Percentiles rank a stretch among this genome's conserved stretches.
phyloP scores from a whole-genome alignment of 1,284 basidiomycete species.

The Sparassis latifolia region DNA sequence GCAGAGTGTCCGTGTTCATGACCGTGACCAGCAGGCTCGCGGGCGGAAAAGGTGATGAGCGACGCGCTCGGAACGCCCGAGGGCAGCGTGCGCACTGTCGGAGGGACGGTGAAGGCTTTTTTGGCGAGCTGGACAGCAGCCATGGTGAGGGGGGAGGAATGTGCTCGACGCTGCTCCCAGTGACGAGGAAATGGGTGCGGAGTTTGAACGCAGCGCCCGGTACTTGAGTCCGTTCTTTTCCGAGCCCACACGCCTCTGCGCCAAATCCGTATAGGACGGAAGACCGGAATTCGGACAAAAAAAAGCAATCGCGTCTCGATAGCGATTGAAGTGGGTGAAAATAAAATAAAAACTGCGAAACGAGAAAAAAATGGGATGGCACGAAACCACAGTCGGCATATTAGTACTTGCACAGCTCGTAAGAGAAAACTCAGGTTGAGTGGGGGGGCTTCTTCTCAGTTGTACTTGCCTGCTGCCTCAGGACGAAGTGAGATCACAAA shows the following conservation, averaged over 20 bases:
- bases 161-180: slow-evolving; percentile 19
- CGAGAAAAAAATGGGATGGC: no score
- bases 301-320: no score
- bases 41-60: slow-evolving; percentile 63
- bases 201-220: slow-evolving; percentile 16
- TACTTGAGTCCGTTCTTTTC: slow-evolving; percentile 10
- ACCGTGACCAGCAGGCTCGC: slow-evolving; percentile 48
- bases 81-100: slow-evolving; percentile 74
- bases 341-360: no score
- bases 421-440: no score
- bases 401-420: no score
- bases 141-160: slow-evolving; percentile 35
- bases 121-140: slow-evolving; percentile 63
- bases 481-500: no score
- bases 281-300: no score
- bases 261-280: no score
- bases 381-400: no score
- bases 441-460: no score
- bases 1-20: slow-evolving; percentile 56
- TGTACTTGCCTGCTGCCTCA: no score
- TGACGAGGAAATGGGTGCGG: slow-evolving; percentile 20
- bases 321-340: no score
- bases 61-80: slow-evolving; percentile 68
- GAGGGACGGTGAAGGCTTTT: slow-evolving; percentile 78
- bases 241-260: slow-evolving; percentile 1